Percentiles rank a stretch among this genome's conserved stretches.
phyloP scores from a whole-genome alignment of 371 early-diverging fungal species.

The Lichtheimia corymbifera region DNA sequence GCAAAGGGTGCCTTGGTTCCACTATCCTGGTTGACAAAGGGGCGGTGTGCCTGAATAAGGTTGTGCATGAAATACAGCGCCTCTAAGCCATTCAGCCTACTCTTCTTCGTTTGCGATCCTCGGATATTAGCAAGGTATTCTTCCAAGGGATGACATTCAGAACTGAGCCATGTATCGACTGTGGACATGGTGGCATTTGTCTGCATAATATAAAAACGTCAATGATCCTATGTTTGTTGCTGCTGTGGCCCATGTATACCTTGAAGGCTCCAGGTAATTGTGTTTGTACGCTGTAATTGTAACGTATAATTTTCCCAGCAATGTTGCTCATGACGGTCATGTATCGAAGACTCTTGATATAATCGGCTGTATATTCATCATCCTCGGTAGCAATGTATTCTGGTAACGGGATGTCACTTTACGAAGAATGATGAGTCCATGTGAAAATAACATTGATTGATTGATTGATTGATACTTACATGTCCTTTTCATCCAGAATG shows the following conservation, averaged over 20 bases:
- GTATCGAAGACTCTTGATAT: conserved; percentile 25
- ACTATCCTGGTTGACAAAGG: not conserved
- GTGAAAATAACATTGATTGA: not conserved
- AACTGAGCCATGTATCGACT: conserved; percentile 23
- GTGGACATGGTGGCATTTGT: conserved; percentile 18
- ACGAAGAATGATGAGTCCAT: not conserved
- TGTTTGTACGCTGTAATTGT: conserved; percentile 38
- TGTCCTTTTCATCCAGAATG: conserved; percentile 46
- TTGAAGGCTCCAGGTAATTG: conserved; percentile 17
- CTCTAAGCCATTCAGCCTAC: conserved; percentile 7
- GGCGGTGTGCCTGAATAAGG: conserved; percentile 7
- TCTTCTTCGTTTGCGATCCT: not conserved
- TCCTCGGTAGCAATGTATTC: conserved; percentile 1
- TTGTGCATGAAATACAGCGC: conserved; percentile 9
- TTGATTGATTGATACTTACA: conserved; percentile 38
- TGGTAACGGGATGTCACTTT: conserved; percentile 8
- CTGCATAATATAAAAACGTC: not conserved
- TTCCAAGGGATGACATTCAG: conserved; percentile 6
- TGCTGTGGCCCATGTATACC: not conserved
- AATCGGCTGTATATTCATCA: conserved; percentile 10
- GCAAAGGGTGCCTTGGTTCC: not conserved
- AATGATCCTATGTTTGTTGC: too few species aligned
- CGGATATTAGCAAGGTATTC: not conserved
- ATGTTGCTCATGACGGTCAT: conserved; percentile 34
- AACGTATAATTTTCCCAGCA: conserved; percentile 34